phyloP scores from a whole-genome alignment of 768 basidiomycete genomes.

The Candolleomyces efflorescens region DNA sequence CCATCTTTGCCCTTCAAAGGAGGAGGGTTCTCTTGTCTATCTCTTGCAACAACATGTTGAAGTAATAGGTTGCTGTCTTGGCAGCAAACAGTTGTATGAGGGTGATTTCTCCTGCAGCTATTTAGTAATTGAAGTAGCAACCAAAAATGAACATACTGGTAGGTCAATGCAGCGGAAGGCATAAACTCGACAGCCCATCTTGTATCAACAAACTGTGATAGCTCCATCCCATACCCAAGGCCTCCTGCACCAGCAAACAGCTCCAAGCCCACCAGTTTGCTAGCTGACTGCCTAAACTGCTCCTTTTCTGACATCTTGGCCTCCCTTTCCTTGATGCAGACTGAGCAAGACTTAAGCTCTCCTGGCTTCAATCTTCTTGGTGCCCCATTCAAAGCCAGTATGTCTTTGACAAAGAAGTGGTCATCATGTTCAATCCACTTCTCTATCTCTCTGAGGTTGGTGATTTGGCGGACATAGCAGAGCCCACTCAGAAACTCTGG shows the following conservation, averaged over 20 bases:
- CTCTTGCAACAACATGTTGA: constrained; percentile 48
- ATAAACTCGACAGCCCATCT: constrained; percentile 68
- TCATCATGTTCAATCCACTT: constrained; percentile 52
- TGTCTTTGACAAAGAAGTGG: constrained; percentile 51
- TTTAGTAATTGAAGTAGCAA: not conserved
- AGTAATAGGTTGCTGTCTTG: constrained; percentile 60
- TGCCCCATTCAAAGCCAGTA: constrained; percentile 42
- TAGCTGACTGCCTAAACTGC: constrained; percentile 29
- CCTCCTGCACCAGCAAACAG: constrained; percentile 77
- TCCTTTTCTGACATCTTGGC: constrained; percentile 23
- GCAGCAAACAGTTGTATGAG: constrained; percentile 55
- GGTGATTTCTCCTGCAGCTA: constrained; percentile 55
- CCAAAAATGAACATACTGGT: constrained; percentile 36
- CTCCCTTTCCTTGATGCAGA: constrained; percentile 32
- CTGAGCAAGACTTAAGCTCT: not conserved
- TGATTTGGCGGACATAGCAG: constrained; percentile 43
- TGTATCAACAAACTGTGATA: constrained; percentile 59
- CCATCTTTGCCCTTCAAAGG: constrained; percentile 39
- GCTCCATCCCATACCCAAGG: constrained; percentile 60
- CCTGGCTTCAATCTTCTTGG: not conserved
- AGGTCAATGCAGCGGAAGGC: constrained; percentile 60
- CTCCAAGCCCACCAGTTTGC: constrained; percentile 56
- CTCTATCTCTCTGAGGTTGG: constrained; percentile 29
- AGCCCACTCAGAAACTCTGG: constrained; percentile 46
- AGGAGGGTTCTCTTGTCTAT: constrained; percentile 34